Conservation (phyloP, 139 green algal genomes). For the Coccomyxa sp. region DNA sequence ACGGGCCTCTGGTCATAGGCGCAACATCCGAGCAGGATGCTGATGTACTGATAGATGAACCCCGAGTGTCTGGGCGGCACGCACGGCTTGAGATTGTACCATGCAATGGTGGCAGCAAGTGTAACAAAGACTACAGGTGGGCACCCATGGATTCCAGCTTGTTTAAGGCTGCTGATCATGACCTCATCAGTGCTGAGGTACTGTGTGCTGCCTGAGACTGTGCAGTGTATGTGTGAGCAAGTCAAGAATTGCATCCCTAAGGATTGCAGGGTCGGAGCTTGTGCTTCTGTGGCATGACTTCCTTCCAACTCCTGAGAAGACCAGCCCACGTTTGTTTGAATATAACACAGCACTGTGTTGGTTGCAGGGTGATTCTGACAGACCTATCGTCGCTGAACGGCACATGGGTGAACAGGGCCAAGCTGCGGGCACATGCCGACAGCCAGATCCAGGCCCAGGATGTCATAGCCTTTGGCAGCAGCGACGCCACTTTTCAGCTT, state of each 20-base stretch:
- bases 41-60: constrained; percentile 33
- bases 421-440: background rate
- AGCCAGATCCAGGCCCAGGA: constrained; percentile 18
- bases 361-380: constrained; percentile 25
- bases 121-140: too few species aligned
- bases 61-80: constrained; percentile 31
- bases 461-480: constrained; percentile 30
- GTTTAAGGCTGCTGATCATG: too few species aligned
- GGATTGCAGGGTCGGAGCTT: too few species aligned
- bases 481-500: constrained; percentile 24
- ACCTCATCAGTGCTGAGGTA: too few species aligned
- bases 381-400: constrained; percentile 36
- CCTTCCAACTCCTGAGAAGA: too few species aligned
- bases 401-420: constrained; percentile 37
- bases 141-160: too few species aligned
- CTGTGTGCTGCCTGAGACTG: too few species aligned
- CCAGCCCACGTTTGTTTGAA: too few species aligned
- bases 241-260: too few species aligned
- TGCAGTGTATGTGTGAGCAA: too few species aligned
- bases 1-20: constrained; percentile 3
- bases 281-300: too few species aligned
- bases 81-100: constrained; percentile 25
- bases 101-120: too few species aligned
- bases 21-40: constrained; percentile 5
- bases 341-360: background rate